Conservation (phyloP, 2,329 filamentous ascomycete species). For the Aspergillus fructus region DNA sequence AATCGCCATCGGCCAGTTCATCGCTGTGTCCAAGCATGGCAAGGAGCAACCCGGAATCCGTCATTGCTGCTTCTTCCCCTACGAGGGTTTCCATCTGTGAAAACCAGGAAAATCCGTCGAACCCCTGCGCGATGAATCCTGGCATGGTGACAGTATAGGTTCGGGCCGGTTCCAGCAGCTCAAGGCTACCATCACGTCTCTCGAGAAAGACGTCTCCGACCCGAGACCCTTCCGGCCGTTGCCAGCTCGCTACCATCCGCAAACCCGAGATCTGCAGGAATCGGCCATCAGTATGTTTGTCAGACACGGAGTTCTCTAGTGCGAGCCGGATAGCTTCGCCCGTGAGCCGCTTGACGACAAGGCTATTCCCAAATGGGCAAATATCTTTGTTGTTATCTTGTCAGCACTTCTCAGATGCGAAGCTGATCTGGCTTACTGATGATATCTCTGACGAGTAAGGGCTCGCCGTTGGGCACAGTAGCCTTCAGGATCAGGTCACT, state of each 20-base stretch:
- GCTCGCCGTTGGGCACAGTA: neutral
- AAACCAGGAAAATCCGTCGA: constrained; percentile 25
- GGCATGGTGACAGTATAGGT: constrained; percentile 15
- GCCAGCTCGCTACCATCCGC: constrained; percentile 18
- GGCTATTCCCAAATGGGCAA: constrained; percentile 23
- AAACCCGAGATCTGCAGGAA: constrained; percentile 26
- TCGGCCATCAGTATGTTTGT: constrained; percentile 26
- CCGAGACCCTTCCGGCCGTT: constrained; percentile 5
- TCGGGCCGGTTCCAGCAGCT: constrained; percentile 1
- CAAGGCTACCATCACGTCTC: constrained; percentile 4
- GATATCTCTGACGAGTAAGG: constrained; percentile 21
- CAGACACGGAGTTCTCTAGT: constrained; percentile 25
- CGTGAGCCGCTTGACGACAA: constrained; percentile 22
- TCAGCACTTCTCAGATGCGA: neutral
- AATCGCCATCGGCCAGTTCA: neutral
- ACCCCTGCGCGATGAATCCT: constrained; percentile 23
- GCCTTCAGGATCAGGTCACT: constrained; percentile 21
- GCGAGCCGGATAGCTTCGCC: constrained; percentile 16
- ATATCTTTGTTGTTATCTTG: constrained; percentile 14
- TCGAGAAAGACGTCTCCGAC: constrained; percentile 8
- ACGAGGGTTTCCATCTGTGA: constrained; percentile 18
- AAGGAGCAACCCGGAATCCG: constrained; percentile 24
- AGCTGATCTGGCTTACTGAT: constrained; percentile 16
- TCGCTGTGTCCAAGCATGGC: constrained; percentile 4
- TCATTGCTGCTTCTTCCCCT: constrained; percentile 23